Evolutionary conservation across 441 rosid genomes (phyloP).

Genomic region (Capsella rubella): DNA sequence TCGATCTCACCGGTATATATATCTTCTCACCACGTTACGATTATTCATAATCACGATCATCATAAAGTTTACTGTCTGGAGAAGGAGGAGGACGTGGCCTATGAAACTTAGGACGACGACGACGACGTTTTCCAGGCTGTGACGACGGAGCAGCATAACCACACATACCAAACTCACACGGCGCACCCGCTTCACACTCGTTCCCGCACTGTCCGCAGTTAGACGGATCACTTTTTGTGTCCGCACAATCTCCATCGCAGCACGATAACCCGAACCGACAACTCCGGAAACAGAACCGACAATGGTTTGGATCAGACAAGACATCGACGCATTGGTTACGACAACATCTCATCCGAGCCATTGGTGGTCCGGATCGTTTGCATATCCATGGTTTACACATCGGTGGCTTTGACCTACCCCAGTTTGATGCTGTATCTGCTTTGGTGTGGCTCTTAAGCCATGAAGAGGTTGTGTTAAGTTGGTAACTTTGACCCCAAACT

Average conservation of each 20-base stretch:
- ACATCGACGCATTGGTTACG: constrained; percentile 44
- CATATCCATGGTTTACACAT: constrained; percentile 41
- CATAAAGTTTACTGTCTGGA: constrained; percentile 27
- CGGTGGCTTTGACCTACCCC: constrained; percentile 27
- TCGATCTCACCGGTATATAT: background rate
- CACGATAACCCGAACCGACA: constrained; percentile 39
- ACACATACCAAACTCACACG: constrained; percentile 49
- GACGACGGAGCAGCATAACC: constrained; percentile 44
- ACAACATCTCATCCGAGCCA: constrained; percentile 43
- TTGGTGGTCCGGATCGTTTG: constrained; percentile 37
- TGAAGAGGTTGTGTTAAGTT: constrained; percentile 36
- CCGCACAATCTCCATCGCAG: constrained; percentile 36
- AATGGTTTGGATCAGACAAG: constrained; percentile 44
- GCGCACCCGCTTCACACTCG: constrained; percentile 39
- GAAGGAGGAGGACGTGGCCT: constrained; percentile 34
- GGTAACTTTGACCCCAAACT: constrained; percentile 19
- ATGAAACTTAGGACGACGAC: constrained; percentile 28
- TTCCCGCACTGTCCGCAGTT: constrained; percentile 45
- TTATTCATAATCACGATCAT: constrained; percentile 29
- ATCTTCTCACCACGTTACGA: constrained; percentile 6
- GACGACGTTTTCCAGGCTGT: constrained; percentile 31
- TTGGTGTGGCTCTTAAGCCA: constrained; percentile 38
- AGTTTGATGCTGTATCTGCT: constrained; percentile 11
- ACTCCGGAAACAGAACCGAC: constrained; percentile 37
- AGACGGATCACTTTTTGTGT: constrained; percentile 41